Conservation (phyloP, 106 monocot species). For the Dioscorea zingiberensis region DNA sequence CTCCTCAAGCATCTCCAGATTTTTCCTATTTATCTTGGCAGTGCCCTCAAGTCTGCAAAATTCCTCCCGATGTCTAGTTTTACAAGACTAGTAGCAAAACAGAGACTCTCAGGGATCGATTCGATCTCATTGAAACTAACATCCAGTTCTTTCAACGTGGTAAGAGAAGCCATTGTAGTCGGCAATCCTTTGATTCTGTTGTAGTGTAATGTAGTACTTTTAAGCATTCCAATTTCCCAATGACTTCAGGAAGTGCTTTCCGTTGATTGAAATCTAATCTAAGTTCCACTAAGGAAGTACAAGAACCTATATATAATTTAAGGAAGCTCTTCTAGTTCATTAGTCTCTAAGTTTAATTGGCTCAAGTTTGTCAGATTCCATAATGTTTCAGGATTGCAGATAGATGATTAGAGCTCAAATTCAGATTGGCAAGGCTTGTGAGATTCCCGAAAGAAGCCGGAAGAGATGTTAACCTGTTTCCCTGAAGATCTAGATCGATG, state of each 20-base stretch:
- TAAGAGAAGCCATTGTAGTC: constrained; percentile 70
- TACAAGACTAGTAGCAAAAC: constrained; percentile 66
- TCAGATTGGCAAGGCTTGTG: constrained; percentile 39
- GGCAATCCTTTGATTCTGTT: constrained; percentile 80
- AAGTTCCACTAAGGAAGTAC: constrained; percentile 56
- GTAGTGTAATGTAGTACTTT: constrained; percentile 78
- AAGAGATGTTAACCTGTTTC: constrained; percentile 50
- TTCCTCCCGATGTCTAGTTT: constrained; percentile 72
- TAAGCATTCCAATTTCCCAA: constrained; percentile 70
- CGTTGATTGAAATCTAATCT: constrained; percentile 82
- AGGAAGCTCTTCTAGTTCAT: constrained; percentile 93
- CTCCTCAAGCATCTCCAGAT: too few species aligned
- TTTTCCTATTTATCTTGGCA: constrained; percentile 87
- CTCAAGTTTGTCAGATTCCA: constrained; percentile 64
- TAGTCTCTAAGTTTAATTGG: constrained; percentile 67
- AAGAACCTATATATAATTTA: constrained; percentile 85
- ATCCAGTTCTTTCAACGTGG: constrained; percentile 67
- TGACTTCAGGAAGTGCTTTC: constrained; percentile 85
- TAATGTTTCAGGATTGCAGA: constrained; percentile 54
- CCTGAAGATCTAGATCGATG: constrained; percentile 67
- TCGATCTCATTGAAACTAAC: constrained; percentile 94
- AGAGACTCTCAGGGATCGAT: constrained; percentile 70
- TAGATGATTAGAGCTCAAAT: constrained; percentile 72
- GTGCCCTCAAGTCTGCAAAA: constrained; percentile 74
- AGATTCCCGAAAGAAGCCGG: constrained; percentile 74